A percentile compares a stretch with the other conserved stretches of the same genome.
Conservation (phyloP, 2,329 filamentous ascomycete species). For the Paraphoma chrysanthemicola region DNA sequence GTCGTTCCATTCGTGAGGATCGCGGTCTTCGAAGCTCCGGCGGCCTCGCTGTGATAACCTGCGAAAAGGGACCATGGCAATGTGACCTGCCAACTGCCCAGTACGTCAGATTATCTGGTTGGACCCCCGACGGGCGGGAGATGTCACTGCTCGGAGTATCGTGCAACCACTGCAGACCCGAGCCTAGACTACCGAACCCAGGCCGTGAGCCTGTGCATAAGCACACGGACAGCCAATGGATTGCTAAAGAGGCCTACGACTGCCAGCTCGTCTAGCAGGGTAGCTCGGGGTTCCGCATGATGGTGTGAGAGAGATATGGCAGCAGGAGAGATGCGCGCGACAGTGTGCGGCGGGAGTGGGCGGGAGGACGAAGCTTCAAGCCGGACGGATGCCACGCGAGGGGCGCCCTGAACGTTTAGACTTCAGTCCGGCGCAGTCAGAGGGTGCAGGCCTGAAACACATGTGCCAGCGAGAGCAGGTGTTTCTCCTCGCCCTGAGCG, state of each 20-base stretch:
- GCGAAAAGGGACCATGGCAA: conserved; percentile 34
- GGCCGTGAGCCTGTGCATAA: conserved; percentile 35
- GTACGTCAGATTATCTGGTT: conserved; percentile 8
- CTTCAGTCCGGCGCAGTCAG: conserved; percentile 25
- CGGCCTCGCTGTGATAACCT: conserved; percentile 26
- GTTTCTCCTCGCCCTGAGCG: conserved; percentile 31
- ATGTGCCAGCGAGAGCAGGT: conserved; percentile 21
- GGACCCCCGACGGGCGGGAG: conserved; percentile 19
- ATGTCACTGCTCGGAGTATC: conserved; percentile 27
- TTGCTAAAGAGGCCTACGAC: neutral
- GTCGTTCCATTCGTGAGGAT: conserved; percentile 42
- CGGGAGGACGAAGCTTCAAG: conserved; percentile 21
- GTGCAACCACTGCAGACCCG: conserved; percentile 30
- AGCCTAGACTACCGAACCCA: conserved; percentile 27
- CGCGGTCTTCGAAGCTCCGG: conserved; percentile 23
- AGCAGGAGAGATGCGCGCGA: neutral
- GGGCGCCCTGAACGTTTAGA: conserved; percentile 2
- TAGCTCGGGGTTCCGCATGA: conserved; percentile 26
- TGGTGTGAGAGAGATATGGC: conserved; percentile 12
- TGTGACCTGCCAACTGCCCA: conserved; percentile 8
- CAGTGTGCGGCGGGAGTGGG: conserved; percentile 7
- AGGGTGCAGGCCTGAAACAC: conserved; percentile 22
- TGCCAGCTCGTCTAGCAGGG: conserved; percentile 26
- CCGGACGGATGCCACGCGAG: conserved; percentile 7
- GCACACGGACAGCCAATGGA: conserved; percentile 19